A percentile compares a stretch with the other conserved stretches of the same genome.
Evolutionary conservation across 2,329 filamentous ascomycete species (phyloP).

Genomic region (Fusarium solani-melongenae): DNA sequence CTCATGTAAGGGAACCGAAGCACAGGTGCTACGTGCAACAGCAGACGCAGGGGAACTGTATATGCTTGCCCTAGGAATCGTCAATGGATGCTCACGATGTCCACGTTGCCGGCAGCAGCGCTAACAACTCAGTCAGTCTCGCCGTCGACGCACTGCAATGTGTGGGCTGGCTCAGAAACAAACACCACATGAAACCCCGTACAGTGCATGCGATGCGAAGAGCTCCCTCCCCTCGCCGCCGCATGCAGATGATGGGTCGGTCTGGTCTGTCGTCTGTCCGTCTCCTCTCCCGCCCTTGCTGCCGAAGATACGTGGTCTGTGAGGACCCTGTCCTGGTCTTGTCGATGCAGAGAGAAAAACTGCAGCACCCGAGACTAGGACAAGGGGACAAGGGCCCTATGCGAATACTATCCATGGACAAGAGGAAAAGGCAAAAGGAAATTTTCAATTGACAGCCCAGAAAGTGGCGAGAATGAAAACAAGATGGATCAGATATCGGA

Average conservation of each 20-base stretch:
- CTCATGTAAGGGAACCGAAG: constrained; percentile 18
- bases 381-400: constrained; percentile 3
- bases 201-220: constrained; percentile 12
- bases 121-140: constrained; percentile 18
- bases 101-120: constrained; percentile 27
- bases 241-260: constrained; percentile 26
- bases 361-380: background rate
- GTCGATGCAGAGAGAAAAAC: constrained; percentile 11
- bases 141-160: constrained; percentile 15
- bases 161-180: constrained; percentile 1
- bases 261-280: background rate
- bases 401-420: background rate
- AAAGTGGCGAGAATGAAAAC: constrained; percentile 20
- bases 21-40: constrained; percentile 22
- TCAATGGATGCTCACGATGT: constrained; percentile 20
- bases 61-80: constrained; percentile 16
- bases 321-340: constrained; percentile 22
- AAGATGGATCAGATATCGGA: constrained; percentile 13
- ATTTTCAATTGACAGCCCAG: constrained; percentile 3
- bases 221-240: constrained; percentile 4
- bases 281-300: constrained; percentile 20
- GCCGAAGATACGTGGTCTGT: constrained; percentile 33
- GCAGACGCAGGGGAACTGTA: constrained; percentile 28
- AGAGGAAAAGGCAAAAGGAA: constrained; percentile 3
- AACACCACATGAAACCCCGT: constrained; percentile 17